These are phyloP conservation scores for Diatrype stigma DNA, from an alignment of 2,329 filamentous ascomycete genomes.

Conservation along the genomic window DNA sequence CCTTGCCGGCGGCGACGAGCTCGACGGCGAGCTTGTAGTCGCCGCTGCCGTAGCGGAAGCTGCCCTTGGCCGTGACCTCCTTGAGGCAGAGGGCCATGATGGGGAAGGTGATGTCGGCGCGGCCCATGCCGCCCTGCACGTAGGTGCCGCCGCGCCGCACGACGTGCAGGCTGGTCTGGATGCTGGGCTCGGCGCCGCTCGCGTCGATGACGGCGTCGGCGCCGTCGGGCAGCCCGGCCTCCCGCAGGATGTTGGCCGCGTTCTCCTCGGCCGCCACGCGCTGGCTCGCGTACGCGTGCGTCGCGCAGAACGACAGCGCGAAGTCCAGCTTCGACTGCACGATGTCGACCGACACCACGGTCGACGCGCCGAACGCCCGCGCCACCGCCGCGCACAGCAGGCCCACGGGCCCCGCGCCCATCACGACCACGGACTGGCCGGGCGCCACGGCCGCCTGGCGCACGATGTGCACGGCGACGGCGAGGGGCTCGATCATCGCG, in stretches of 20 bases:
- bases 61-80: conserved; percentile 81
- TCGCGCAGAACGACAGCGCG: conserved; percentile 67
- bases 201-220: conserved; percentile 80
- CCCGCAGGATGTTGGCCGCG: conserved; percentile 61
- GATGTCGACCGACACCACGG: conserved; percentile 85
- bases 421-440: conserved; percentile 75
- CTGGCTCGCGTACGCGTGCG: conserved; percentile 64
- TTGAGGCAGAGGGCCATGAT: conserved; percentile 88
- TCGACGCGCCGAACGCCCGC: conserved; percentile 77
- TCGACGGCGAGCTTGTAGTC: conserved; percentile 84
- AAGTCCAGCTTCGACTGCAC: conserved; percentile 75
- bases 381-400: conserved; percentile 84
- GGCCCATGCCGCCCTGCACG: conserved; percentile 88
- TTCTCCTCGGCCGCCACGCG: conserved; percentile 66
- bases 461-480: conserved; percentile 81
- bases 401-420: conserved; percentile 84
- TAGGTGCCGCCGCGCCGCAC: conserved; percentile 70
- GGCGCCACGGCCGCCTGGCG: conserved; percentile 68
- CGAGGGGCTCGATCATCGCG: conserved; percentile 83
- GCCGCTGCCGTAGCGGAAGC: conserved; percentile 83
- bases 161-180: conserved; percentile 69
- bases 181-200: conserved; percentile 71
- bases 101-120: conserved; percentile 80
- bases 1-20: conserved; percentile 66
- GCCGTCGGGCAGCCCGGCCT: conserved; percentile 60